A percentile compares a stretch with the other conserved stretches of the same genome.
phyloP scores from a whole-genome alignment of 164 flowering plant genomes.

The Magnolia changhungtana region DNA sequence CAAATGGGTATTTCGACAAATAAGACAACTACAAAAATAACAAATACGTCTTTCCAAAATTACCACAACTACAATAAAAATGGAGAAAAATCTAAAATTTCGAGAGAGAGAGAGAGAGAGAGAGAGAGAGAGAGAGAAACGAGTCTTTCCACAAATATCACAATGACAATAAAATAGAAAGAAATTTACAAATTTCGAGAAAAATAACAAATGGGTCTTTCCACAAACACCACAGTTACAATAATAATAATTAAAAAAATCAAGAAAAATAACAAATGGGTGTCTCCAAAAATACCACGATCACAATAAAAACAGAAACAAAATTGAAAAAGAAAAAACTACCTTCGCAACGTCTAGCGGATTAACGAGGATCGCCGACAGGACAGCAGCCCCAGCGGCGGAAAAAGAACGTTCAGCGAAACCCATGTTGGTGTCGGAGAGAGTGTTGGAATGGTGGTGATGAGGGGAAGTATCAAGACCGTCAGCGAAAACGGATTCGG shows the following conservation, averaged over 20 bases:
- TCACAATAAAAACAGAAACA: not conserved
- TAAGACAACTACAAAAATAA: not conserved
- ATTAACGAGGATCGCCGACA: slow-evolving; percentile 90
- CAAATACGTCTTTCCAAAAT: not conserved
- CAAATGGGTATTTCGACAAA: not conserved
- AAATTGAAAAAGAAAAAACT: not conserved
- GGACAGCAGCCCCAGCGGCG: slow-evolving; percentile 87
- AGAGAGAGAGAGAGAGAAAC: too few relatives aligned
- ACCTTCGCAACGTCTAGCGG: slow-evolving; percentile 98
- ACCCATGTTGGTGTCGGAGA: slow-evolving; percentile 47
- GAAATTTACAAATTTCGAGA: too few relatives aligned
- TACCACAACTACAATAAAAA: not conserved
- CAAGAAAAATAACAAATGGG: not conserved
- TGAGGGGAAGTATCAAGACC: slow-evolving; percentile 4
- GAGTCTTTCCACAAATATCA: not conserved
- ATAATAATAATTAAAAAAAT: not conserved
- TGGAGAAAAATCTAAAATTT: too few relatives aligned
- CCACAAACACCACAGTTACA: too few relatives aligned
- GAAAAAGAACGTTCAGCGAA: slow-evolving; percentile 69
- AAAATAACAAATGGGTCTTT: too few relatives aligned
- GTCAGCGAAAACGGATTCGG: slow-evolving; percentile 3
- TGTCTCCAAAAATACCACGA: not conserved
- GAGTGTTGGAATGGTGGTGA: slow-evolving; percentile 6
- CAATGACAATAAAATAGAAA: not conserved
- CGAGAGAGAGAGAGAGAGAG: too few relatives aligned